Evolutionary conservation across 176 grass and related monocot genomes (phyloP).

Genomic region (Pontederia paniculata): DNA sequence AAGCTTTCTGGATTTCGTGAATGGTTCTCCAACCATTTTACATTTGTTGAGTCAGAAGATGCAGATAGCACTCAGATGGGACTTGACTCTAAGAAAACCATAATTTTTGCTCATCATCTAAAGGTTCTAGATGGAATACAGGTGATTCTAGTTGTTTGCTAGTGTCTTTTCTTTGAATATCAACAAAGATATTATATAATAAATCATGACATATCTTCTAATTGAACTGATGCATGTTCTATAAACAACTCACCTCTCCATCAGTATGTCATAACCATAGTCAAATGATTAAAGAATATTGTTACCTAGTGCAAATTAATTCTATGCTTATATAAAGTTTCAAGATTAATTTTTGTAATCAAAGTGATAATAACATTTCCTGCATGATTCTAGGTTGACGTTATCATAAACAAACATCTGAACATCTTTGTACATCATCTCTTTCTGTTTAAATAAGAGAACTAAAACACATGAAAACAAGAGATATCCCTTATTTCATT

Average conservation of each 20-base stretch:
- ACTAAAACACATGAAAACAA: too few relatives aligned
- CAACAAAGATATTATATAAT: background rate
- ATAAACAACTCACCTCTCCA: background rate
- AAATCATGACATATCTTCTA: background rate
- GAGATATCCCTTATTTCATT: too few relatives aligned
- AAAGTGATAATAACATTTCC: too few relatives aligned
- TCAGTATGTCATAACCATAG: too few relatives aligned
- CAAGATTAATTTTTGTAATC: too few relatives aligned
- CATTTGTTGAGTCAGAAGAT: slow-evolving; percentile 27
- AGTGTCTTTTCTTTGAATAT: background rate
- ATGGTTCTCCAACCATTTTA: slow-evolving; percentile 84
- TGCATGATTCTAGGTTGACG: too few relatives aligned
- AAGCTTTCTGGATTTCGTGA: slow-evolving; percentile 82
- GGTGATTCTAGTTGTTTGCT: slow-evolving; percentile 31
- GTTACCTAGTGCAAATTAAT: too few relatives aligned
- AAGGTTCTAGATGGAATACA: slow-evolving; percentile 97
- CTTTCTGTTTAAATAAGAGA: too few relatives aligned
- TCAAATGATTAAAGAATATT: too few relatives aligned
- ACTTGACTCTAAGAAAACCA: slow-evolving; percentile 62
- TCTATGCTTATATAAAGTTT: too few relatives aligned
- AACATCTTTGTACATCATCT: too few relatives aligned
- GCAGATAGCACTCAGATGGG: slow-evolving; percentile 32
- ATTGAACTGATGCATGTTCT: background rate
- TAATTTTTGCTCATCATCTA: slow-evolving; percentile 95
- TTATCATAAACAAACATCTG: too few relatives aligned